Percentiles rank a stretch among this genome's conserved stretches.
Evolutionary conservation across 345 rosid genomes (phyloP).

Genomic region (Bruguiera sexangula): DNA sequence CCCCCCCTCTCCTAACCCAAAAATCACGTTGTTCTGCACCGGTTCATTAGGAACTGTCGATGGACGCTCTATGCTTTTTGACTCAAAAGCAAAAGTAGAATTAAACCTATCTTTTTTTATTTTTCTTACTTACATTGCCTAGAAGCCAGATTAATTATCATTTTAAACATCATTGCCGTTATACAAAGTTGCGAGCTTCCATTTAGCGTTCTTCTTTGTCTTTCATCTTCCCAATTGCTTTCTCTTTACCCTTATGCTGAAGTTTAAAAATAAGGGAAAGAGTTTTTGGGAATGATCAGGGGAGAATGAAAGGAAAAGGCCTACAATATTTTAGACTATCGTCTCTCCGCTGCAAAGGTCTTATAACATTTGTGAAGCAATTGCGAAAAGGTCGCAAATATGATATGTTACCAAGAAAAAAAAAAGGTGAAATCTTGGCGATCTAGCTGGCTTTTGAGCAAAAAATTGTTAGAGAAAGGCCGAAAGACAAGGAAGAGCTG

Average conservation of each 20-base stretch:
- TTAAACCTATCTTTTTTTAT: background rate
- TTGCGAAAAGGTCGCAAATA: background rate
- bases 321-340: background rate
- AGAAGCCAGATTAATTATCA: background rate
- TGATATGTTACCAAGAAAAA: background rate
- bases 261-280: too few species aligned
- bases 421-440: background rate
- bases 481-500: too few species aligned
- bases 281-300: background rate
- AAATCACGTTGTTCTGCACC: constrained; percentile 14
- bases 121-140: too few species aligned
- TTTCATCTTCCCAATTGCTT: too few species aligned
- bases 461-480: too few species aligned
- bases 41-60: background rate
- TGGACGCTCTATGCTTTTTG: background rate
- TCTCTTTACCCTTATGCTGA: too few species aligned
- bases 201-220: too few species aligned
- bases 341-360: background rate
- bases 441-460: background rate
- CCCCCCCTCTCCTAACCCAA: background rate
- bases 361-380: background rate
- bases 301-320: background rate
- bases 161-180: constrained; percentile 3
- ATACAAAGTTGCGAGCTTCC: too few species aligned
- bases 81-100: background rate